A percentile compares a stretch with the other conserved stretches of the same genome.
Evolutionary conservation across 129 eudicot genomes (phyloP).

Genomic region (Flaveria robusta): DNA sequence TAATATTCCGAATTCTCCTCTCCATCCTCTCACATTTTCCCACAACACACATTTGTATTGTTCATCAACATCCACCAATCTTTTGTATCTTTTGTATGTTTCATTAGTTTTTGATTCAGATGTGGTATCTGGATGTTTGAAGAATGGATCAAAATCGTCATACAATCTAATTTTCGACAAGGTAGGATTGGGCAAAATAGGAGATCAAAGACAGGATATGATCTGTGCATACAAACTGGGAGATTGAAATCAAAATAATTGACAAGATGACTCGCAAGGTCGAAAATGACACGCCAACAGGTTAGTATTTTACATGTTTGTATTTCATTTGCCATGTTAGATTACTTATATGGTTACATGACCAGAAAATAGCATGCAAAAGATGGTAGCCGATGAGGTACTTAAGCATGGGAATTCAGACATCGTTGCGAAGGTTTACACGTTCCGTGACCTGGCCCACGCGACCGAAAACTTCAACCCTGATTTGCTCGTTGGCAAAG

Average conservation of each 20-base stretch:
- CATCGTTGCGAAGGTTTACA: conserved; percentile 52
- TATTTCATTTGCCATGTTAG: background rate
- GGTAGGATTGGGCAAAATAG: background rate
- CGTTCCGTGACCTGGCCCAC: conserved; percentile 64
- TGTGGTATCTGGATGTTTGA: background rate
- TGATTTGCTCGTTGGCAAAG: conserved; percentile 63
- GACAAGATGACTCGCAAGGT: conserved; percentile 1
- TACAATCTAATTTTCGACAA: background rate
- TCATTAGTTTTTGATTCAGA: background rate
- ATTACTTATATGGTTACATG: background rate
- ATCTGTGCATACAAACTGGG: background rate
- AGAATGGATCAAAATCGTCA: background rate
- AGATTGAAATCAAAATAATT: background rate
- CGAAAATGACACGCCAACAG: conserved; percentile 9
- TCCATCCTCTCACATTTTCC: background rate
- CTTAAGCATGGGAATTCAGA: conserved; percentile 41
- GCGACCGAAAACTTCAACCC: conserved; percentile 75
- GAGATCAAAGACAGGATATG: background rate
- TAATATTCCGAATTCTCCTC: conserved; percentile 4
- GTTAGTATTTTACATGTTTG: background rate
- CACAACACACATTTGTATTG: background rate
- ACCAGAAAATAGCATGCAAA: conserved; percentile 48
- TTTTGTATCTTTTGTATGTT: background rate
- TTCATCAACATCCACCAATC: background rate
- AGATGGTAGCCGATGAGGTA: conserved; percentile 61